Percentiles rank a stretch among this genome's conserved stretches.
These are phyloP conservation scores for Ambrosiella xylebori DNA, from an alignment of 2,329 filamentous ascomycete genomes.

Conservation along the genomic window DNA sequence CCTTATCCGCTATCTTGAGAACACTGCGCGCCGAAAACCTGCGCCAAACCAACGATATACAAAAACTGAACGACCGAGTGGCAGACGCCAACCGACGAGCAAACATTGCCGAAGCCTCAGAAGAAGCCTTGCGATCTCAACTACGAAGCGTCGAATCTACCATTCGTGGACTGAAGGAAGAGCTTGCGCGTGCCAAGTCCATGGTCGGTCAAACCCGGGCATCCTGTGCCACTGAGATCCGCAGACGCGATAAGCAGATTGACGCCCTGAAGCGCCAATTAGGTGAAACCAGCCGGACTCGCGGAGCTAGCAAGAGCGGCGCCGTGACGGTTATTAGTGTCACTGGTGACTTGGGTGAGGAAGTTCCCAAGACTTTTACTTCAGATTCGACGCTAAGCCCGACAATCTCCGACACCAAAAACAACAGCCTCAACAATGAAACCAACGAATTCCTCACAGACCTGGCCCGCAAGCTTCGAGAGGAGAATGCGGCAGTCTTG, in stretches of 20 bases:
- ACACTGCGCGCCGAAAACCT: constrained; percentile 57
- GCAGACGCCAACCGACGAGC: constrained; percentile 37
- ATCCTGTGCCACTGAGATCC: constrained; percentile 77
- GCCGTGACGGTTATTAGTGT: constrained; percentile 40
- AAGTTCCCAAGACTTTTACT: constrained; percentile 21
- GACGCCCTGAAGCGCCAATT: constrained; percentile 79
- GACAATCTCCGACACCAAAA: not conserved
- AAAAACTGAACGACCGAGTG: constrained; percentile 37
- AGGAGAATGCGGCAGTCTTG: constrained; percentile 78
- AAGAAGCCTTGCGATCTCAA: constrained; percentile 51
- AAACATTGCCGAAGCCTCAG: constrained; percentile 47
- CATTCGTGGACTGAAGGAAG: constrained; percentile 64
- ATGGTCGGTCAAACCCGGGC: constrained; percentile 68
- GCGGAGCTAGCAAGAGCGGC: constrained; percentile 36
- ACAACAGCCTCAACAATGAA: constrained; percentile 58
- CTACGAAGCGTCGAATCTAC: constrained; percentile 57
- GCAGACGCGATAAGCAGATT: constrained; percentile 78
- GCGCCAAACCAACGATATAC: constrained; percentile 53
- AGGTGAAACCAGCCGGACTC: constrained; percentile 47
- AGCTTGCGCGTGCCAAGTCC: constrained; percentile 61
- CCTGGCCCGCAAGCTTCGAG: constrained; percentile 64
- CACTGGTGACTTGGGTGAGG: constrained; percentile 34
- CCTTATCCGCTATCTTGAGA: constrained; percentile 61
- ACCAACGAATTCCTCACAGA: constrained; percentile 83
- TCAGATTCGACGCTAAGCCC: constrained; percentile 26